A percentile compares a stretch with the other conserved stretches of the same genome.
Evolutionary conservation across 208 protist genomes (phyloP).

Genomic region (Chromosphaera perkinsii): DNA sequence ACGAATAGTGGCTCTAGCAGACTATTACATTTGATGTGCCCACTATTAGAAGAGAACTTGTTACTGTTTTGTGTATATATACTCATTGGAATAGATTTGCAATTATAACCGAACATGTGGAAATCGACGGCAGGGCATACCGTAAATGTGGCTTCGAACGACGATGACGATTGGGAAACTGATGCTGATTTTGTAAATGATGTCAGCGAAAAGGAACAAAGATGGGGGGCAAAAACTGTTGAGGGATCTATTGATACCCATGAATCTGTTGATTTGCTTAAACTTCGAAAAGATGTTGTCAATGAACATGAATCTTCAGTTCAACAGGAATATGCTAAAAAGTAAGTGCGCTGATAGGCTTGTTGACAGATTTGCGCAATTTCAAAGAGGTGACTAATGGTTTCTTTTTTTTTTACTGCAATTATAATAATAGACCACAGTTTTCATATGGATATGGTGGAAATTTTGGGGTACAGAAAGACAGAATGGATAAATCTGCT

Average conservation of each 20-base stretch:
- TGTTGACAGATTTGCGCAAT: too few relatives aligned
- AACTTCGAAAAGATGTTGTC: background rate
- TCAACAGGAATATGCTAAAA: background rate
- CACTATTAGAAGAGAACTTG: too few relatives aligned
- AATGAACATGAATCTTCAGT: background rate
- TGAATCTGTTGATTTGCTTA: background rate
- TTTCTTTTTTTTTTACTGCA: too few relatives aligned
- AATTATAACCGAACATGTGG: too few relatives aligned
- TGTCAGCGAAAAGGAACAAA: conserved; percentile 15
- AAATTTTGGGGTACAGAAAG: conserved; percentile 21
- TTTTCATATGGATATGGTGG: conserved; percentile 31
- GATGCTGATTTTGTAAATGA: conserved; percentile 30
- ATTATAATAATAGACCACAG: background rate
- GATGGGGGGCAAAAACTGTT: conserved; percentile 20
- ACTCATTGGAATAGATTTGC: too few relatives aligned
- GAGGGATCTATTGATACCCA: background rate
- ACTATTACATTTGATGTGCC: too few relatives aligned
- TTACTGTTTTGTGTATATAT: too few relatives aligned
- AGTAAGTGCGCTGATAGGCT: too few relatives aligned
- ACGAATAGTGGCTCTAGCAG: too few relatives aligned
- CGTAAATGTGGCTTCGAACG: too few relatives aligned
- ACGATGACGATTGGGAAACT: conserved; percentile 31
- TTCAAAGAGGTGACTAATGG: too few relatives aligned
- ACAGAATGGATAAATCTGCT: conserved; percentile 31
- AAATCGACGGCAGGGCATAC: too few relatives aligned